Evolutionary conservation across 257 asterid species (phyloP), one percentile per base, ranked within the genome.

Genomic region (Vinca minor): DNA sequence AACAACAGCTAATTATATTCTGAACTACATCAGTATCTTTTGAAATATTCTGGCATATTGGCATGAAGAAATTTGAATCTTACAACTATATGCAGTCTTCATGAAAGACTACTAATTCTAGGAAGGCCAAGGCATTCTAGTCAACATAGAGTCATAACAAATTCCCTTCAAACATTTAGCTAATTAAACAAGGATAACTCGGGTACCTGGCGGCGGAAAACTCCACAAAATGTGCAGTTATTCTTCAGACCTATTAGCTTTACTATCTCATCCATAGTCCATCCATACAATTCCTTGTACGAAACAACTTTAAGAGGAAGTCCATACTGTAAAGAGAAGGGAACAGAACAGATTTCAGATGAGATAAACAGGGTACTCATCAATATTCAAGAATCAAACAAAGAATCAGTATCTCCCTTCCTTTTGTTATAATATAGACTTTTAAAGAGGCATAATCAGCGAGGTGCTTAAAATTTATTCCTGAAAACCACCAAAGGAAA

Each of bases 211-310:
- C 98, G 98, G 54, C 98, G 94, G 32, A 92, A 92, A 76, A 92
- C 97, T 67, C 98, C 98, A 74, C 98, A 92, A 73, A 92, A 92
- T 12, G 98, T 92, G 84, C 98, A 92, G 74, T 92, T 92, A 76
- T 92, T 92, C 87, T 89, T 92, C 82, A 92, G 69, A 31, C 97
- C 98, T 58, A 92, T 92, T 70, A 82, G 82, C 91, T 92, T 89
- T 74, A 89, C 98, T 64, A 92, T 92, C 76, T 92, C 98, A 80
- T 92, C 98, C 98, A 92, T 92, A 58, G 98, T 92, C 98, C 98
- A 92, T 32, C 98, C 98, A 63, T 89, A 92, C 67, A 92, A 74
- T 3, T 92, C 96, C 73, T 89, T 87, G 77, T 92, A 92, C 26
- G 98, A 92, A 69, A 92, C 91, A 1, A 92, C 96, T 84, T 92